Base-by-base conservation (phyloP, 148 eudicot species). In the Fallopia convolvulus region DNA sequence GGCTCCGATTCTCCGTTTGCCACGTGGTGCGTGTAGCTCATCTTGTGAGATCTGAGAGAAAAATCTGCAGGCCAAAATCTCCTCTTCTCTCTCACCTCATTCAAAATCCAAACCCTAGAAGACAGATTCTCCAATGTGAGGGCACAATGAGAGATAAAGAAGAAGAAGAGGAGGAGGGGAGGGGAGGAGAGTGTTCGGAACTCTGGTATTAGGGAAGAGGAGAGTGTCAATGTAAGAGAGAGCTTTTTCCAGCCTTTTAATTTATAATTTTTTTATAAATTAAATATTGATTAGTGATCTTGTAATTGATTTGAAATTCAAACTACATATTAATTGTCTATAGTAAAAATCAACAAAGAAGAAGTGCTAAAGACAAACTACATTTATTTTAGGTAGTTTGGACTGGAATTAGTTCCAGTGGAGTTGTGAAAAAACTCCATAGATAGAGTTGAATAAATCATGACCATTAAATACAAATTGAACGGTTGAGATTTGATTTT, bases 1-100 rank as follows among this genome's bases (percentile, higher is more conserved):
- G 81, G 81, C 76, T 80, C 79, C 17, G 77, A 63, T n/a, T 85
- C 87, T 50, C 87, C 83, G 73, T 81, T 83, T 42, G 68, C 39
- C 46, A 47, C 40, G 23, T 68, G 48, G 52, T 79, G 72, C 58
- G 46, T 46, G 40, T 49, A 81, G 58, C 81, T 79, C 92, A 85
- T 83, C 44, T 72, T 61, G 40, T 41, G 78, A 77, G 76, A 74
- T 55, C 72, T 68, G 46, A 68, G 72, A 68, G 72, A 18, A 39
- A 39, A 74, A 47, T n/a, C 6, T 5, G 39, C 48, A 3, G 14
- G 26, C 30, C 63, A 56, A 30, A 26, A 30, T 17, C 20, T 15
- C 20, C n/a, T 21, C 39, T 11, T 36, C 12, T 5, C 3, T 8
- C 23, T 23, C 75, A 46, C 2, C 70, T 40, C 60, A 1, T 70